Conservation (phyloP, 2,329 filamentous ascomycete genomes). For the Pyricularia grisea region DNA sequence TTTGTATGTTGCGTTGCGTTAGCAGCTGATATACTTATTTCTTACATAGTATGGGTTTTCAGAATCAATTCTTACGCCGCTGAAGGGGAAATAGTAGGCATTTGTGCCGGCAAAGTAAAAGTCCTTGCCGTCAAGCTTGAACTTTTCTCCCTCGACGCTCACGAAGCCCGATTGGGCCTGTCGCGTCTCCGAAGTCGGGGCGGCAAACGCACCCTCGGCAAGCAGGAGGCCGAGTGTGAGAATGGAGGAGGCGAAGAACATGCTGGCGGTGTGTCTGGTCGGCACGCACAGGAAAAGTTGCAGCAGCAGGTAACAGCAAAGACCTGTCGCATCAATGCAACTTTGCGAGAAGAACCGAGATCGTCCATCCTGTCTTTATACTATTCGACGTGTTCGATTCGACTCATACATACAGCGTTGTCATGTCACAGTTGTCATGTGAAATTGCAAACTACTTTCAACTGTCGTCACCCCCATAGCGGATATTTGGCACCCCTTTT, state of each 20-base stretch:
- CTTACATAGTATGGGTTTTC: neutral
- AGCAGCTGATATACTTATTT: neutral
- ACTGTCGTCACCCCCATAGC: neutral
- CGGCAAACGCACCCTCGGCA: slow-evolving; percentile 1
- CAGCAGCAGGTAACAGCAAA: neutral
- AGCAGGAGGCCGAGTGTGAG: slow-evolving; percentile 4
- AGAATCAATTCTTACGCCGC: slow-evolving; percentile 26
- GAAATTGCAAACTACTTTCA: neutral
- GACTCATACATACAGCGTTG: neutral
- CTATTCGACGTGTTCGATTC: neutral
- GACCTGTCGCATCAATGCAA: too few species aligned
- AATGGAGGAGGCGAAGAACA: slow-evolving; percentile 1
- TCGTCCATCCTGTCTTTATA: neutral
- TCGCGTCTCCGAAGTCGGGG: neutral
- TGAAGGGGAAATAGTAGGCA: slow-evolving; percentile 47
- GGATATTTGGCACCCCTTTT: neutral
- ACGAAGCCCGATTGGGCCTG: slow-evolving; percentile 31
- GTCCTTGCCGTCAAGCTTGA: slow-evolving; percentile 42
- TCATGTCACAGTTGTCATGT: neutral
- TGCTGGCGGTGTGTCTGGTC: neutral
- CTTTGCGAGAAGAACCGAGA: too few species aligned
- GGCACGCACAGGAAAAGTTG: neutral
- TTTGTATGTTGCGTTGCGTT: neutral
- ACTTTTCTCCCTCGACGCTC: slow-evolving; percentile 36
- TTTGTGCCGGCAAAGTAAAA: slow-evolving; percentile 50